These are phyloP conservation scores for Phytophthora rubi DNA, from an alignment of 352 stramenopile genomes.

Conservation along the genomic window DNA sequence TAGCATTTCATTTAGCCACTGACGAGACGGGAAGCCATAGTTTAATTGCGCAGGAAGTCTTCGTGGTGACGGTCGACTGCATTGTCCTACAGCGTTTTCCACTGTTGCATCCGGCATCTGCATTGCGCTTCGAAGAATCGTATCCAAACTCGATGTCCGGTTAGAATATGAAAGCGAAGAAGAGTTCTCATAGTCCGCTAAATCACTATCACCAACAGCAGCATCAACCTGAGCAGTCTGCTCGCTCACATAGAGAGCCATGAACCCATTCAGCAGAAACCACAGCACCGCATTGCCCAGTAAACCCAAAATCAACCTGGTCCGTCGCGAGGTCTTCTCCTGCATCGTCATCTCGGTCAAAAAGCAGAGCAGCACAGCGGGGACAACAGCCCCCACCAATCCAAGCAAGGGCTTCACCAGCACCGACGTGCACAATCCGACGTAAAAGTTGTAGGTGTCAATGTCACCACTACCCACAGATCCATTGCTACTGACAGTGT, in stretches of 20 bases:
- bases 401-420: constrained; percentile 54
- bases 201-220: constrained; percentile 40
- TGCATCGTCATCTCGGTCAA: constrained; percentile 59
- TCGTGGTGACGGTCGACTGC: constrained; percentile 48
- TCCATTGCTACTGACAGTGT: constrained; percentile 22
- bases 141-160: constrained; percentile 30
- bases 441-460: constrained; percentile 49
- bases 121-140: constrained; percentile 49
- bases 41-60: constrained; percentile 47
- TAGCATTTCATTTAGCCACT: constrained; percentile 51
- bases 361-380: constrained; percentile 63
- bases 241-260: constrained; percentile 58
- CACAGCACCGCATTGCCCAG: constrained; percentile 55
- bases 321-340: constrained; percentile 36
- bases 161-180: background rate
- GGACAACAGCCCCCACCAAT: constrained; percentile 55
- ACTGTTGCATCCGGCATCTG: constrained; percentile 30
- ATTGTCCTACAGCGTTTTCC: constrained; percentile 37
- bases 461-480: constrained; percentile 6
- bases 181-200: constrained; percentile 21
- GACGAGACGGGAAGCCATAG: constrained; percentile 58
- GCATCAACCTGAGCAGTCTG: constrained; percentile 26
- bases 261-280: constrained; percentile 73
- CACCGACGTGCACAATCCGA: constrained; percentile 42
- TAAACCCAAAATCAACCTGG: constrained; percentile 34